These are phyloP conservation scores for Penicillium sp. DNA, from an alignment of 2,329 filamentous ascomycete genomes.

Conservation along the genomic window DNA sequence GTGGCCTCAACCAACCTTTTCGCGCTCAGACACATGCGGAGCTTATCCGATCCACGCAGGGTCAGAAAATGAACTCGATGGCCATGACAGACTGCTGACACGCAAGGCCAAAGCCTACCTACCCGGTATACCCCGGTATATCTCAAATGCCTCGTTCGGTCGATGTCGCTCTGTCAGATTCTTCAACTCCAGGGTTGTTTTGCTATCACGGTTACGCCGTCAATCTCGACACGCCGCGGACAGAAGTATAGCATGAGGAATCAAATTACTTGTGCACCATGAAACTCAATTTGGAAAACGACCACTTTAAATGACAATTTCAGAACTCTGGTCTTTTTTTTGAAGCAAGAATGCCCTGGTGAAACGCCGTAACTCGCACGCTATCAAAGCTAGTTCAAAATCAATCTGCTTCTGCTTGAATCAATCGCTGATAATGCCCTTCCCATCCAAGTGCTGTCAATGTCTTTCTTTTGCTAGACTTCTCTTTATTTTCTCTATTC, in stretches of 20 bases:
- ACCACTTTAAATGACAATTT: background rate
- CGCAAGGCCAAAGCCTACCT: background rate
- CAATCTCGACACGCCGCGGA: background rate
- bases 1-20: background rate
- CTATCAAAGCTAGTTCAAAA: conserved; percentile 16
- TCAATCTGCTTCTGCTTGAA: conserved; percentile 15
- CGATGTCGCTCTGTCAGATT: background rate
- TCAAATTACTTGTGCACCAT: background rate
- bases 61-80: background rate
- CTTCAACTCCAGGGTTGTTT: too few relatives aligned
- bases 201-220: background rate
- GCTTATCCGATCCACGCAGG: background rate
- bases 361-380: conserved; percentile 30
- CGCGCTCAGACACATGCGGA: background rate
- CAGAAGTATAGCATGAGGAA: background rate
- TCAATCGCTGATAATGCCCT: conserved; percentile 8
- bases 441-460: background rate
- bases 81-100: background rate
- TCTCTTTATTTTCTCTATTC: background rate
- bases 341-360: conserved; percentile 12
- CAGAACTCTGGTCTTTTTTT: conserved; percentile 2
- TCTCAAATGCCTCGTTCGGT: background rate
- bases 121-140: background rate
- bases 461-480: background rate
- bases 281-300: background rate